Conservation (phyloP, 2,329 filamentous ascomycete species). For the Bipolaris zeicola region DNA sequence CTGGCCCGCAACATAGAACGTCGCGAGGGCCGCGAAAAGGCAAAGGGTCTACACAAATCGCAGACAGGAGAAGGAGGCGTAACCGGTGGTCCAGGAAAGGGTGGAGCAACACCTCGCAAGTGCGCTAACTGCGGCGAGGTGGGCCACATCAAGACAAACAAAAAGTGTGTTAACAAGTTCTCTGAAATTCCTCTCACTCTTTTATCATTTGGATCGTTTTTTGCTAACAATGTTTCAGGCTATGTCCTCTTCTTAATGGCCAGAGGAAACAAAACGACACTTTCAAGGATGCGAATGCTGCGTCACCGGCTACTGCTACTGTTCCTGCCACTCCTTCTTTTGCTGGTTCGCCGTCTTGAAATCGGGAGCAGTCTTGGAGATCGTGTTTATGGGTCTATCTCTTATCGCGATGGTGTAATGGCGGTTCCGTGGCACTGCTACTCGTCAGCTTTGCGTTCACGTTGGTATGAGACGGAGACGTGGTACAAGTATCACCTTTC, state of each 20-base stretch:
- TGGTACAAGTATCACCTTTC: background rate
- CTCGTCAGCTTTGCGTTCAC: background rate
- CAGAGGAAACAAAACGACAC: slow-evolving; percentile 48
- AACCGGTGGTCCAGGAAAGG: slow-evolving; percentile 52
- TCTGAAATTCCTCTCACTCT: background rate
- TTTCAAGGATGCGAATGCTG: slow-evolving; percentile 43
- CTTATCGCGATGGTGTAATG: background rate
- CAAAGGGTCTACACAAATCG: slow-evolving; percentile 66
- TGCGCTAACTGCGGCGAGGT: slow-evolving; percentile 97
- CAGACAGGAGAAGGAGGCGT: slow-evolving; percentile 52
- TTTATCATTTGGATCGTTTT: background rate
- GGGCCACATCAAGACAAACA: slow-evolving; percentile 98
- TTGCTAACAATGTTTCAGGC: slow-evolving; percentile 35
- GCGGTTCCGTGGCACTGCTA: background rate
- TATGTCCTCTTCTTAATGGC: slow-evolving; percentile 48
- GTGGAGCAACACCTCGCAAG: slow-evolving; percentile 71
- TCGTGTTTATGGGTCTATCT: background rate
- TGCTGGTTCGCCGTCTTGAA: slow-evolving; percentile 15
- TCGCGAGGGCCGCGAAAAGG: slow-evolving; percentile 85
- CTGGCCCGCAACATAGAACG: slow-evolving; percentile 91
- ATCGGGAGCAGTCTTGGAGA: background rate
- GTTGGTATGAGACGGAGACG: background rate
- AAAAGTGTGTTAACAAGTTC: slow-evolving; percentile 69
- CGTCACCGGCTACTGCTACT: slow-evolving; percentile 27
- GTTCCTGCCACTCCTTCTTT: slow-evolving; percentile 23